phyloP scores from a whole-genome alignment of 768 basidiomycete genomes.

The Hydnomerulius pinastri region DNA sequence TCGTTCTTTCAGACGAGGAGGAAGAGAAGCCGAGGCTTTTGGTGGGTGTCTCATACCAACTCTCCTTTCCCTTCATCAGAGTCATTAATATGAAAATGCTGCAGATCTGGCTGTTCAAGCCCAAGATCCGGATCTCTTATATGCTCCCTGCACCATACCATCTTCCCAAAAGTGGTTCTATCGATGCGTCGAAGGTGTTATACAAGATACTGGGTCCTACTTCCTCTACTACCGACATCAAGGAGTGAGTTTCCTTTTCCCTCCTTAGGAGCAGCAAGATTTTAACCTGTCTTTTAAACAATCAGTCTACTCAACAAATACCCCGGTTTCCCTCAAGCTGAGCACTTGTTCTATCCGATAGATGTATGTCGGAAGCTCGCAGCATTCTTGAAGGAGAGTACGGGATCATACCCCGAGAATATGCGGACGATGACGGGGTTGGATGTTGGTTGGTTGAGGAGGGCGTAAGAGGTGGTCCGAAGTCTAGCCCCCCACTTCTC shows the following conservation, averaged over 20 bases:
- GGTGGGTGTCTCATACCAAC: slow-evolving; percentile 45
- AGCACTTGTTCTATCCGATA: slow-evolving; percentile 82
- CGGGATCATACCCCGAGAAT: slow-evolving; percentile 69
- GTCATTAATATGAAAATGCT: neutral
- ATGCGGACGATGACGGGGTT: slow-evolving; percentile 80
- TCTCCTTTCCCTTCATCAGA: neutral
- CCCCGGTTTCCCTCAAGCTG: slow-evolving; percentile 86
- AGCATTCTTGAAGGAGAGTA: slow-evolving; percentile 74
- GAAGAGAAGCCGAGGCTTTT: slow-evolving; percentile 76
- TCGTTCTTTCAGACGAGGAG: slow-evolving; percentile 86
- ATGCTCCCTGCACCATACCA: slow-evolving; percentile 53
- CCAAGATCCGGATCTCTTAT: slow-evolving; percentile 79
- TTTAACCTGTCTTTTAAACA: neutral
- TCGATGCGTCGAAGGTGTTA: slow-evolving; percentile 80
- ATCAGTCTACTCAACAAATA: slow-evolving; percentile 63
- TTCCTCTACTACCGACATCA: slow-evolving; percentile 35
- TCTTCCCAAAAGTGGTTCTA: slow-evolving; percentile 61
- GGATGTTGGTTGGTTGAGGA: slow-evolving; percentile 75
- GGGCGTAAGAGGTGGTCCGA: slow-evolving; percentile 9
- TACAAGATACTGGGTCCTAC: slow-evolving; percentile 76
- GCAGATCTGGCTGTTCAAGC: slow-evolving; percentile 96
- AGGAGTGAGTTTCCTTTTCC: slow-evolving; percentile 22
- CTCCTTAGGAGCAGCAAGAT: too few species aligned
- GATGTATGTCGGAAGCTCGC: slow-evolving; percentile 73
- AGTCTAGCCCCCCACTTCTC: too few species aligned